Percentiles rank a stretch among this genome's conserved stretches.
phyloP scores from a whole-genome alignment of 805 yeast species.

The Cephaloascus albidus region DNA sequence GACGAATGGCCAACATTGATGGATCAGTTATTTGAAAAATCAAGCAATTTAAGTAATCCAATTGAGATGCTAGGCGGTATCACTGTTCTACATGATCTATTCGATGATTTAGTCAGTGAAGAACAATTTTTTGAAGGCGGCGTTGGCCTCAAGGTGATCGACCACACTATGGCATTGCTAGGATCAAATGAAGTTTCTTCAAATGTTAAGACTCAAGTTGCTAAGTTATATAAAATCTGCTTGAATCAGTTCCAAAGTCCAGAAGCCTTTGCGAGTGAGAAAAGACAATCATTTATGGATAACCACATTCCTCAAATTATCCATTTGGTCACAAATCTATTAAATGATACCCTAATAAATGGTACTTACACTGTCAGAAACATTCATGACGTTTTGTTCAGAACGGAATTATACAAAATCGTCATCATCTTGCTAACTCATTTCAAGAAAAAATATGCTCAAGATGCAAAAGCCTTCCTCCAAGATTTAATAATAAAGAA shows the following conservation, averaged over 20 bases:
- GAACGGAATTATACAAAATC: constrained; percentile 15
- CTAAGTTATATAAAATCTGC: constrained; percentile 44
- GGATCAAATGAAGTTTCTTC: constrained; percentile 14
- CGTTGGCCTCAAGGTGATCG: constrained; percentile 45
- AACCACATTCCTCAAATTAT: constrained; percentile 13
- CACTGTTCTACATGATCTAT: constrained; percentile 60
- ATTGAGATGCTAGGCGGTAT: constrained; percentile 42
- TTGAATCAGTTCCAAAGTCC: constrained; percentile 43
- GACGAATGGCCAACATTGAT: constrained; percentile 89
- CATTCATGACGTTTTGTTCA: constrained; percentile 10
- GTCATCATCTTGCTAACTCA: constrained; percentile 9
- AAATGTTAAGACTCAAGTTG: constrained; percentile 36
- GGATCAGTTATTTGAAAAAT: constrained; percentile 31
- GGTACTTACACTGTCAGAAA: constrained; percentile 2
- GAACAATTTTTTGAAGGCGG: constrained; percentile 79
- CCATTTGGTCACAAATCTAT: constrained; percentile 11
- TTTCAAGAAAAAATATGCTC: not conserved
- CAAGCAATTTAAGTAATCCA: constrained; percentile 18
- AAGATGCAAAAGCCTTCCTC: not conserved
- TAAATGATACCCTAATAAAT: constrained; percentile 6
- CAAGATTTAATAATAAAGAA: not conserved
- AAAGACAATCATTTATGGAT: constrained; percentile 26
- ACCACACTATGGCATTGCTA: constrained; percentile 37
- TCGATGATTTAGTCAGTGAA: constrained; percentile 80
- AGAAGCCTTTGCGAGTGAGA: constrained; percentile 28